phyloP scores from a whole-genome alignment of 2,329 filamentous ascomycete genomes.

The Alternaria sp. region DNA sequence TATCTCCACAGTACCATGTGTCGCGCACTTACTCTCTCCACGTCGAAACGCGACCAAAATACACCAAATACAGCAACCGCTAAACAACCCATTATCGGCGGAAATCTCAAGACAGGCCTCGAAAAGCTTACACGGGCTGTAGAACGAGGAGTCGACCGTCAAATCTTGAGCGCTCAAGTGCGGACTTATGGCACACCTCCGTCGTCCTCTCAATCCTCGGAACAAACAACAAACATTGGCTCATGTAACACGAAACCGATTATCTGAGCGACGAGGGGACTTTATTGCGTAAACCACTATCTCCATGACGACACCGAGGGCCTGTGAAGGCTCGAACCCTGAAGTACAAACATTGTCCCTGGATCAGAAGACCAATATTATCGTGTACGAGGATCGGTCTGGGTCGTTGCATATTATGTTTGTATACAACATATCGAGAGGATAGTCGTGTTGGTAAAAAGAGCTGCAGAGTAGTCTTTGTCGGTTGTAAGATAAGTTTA shows the following conservation, averaged over 20 bases:
- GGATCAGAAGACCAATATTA: not conserved
- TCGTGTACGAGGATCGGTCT: not conserved
- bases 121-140: slow-evolving; percentile 12
- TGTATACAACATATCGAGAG: not conserved
- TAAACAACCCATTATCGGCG: slow-evolving; percentile 1
- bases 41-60: not conserved
- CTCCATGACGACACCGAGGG: not conserved
- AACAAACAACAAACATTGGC: not conserved
- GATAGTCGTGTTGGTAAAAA: not conserved
- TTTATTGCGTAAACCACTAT: not conserved
- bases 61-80: not conserved
- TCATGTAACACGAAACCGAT: not conserved
- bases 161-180: slow-evolving; percentile 23
- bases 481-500: not conserved
- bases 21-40: slow-evolving; percentile 1
- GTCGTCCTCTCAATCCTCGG: not conserved
- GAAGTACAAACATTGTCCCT: not conserved
- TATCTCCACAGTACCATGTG: not conserved
- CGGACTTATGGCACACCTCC: slow-evolving; percentile 15
- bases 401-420: not conserved
- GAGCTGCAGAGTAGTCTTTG: not conserved
- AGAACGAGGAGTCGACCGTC: slow-evolving; percentile 22
- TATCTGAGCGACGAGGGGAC: slow-evolving; percentile 1
- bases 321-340: not conserved
- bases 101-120: slow-evolving; percentile 18